Base-by-base conservation (phyloP, 2,329 filamentous ascomycete species). In the Sporothrix humicola region DNA sequence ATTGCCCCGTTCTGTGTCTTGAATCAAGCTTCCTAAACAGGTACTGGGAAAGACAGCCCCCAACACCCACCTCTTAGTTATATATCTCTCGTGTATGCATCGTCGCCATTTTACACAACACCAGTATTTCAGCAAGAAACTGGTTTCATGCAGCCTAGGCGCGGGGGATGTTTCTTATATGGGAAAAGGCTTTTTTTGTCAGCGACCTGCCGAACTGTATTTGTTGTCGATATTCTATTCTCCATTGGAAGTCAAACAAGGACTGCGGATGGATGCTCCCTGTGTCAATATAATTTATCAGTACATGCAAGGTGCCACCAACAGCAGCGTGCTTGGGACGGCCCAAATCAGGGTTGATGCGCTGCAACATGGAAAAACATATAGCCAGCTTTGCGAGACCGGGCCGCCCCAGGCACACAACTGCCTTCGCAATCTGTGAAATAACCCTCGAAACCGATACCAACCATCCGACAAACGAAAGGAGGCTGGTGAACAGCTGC, bases 121-220 rank as follows among this genome's bases (percentile, higher is more conserved):
- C 31, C 31, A 1, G n/a, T 44, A n/a, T 56, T 56, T 48, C 13
- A 37, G 31, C 31, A 37, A 26, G 23, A 10, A 48, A 3, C 42
- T 12, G 1, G 20, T 46, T 12, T n/a, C 42, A 26, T 65, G 10
- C 42, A 65, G 42, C 61, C 61, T 8, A 65, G n/a, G 37, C n/a
- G 59, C 42, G 42, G 61, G 61, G n/a, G n/a, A 48, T 65, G 15
- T 63, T 63, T 63, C 58, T 44, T 63, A 20, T 63, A 44, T 63
- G 10, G 58, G 31, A 13, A 59, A 61, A 44, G 58, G 58, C 17
- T 26, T 12, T 7, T 20, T 63, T 10, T 44, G 26, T 26, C 13
- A 37, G 17, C 2, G 26, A 37, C 13, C 26, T 20, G 20, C 26
- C 26, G 17, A 12, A 17, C 56, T 26, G 12, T 37, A 26, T 15